These are phyloP conservation scores for Polygonum maritimum DNA, from an alignment of 148 eudicot species.

Conservation along the genomic window DNA sequence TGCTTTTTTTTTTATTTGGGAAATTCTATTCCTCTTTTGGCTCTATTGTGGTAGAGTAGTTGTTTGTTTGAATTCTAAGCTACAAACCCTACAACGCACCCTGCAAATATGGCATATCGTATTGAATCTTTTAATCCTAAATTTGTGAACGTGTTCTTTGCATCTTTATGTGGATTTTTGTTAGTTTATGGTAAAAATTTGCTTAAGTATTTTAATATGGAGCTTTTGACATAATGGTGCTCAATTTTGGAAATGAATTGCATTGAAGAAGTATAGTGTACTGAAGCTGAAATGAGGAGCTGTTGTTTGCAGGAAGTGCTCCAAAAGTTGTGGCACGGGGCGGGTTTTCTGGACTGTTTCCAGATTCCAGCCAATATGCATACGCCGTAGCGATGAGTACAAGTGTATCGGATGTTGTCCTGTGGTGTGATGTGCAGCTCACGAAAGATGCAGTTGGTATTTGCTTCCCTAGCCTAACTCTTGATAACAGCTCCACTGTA, in stretches of 20 bases:
- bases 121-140: background rate
- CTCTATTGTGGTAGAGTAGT: background rate
- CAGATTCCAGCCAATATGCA: slow-evolving; percentile 55
- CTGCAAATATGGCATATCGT: background rate
- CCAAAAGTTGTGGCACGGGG: slow-evolving; percentile 71
- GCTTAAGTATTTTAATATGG: background rate
- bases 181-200: background rate
- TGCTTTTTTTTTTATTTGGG: background rate
- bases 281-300: background rate
- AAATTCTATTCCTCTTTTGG: background rate
- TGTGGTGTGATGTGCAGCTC: slow-evolving; percentile 93
- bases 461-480: slow-evolving; percentile 58
- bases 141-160: background rate
- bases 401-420: slow-evolving; percentile 30
- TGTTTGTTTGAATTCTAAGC: background rate
- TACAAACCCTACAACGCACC: background rate
- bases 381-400: slow-evolving; percentile 28
- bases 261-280: background rate
- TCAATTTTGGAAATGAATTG: background rate
- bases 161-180: background rate
- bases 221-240: background rate
- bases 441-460: slow-evolving; percentile 59
- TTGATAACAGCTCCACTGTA: slow-evolving; percentile 45
- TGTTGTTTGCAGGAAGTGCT: slow-evolving; percentile 37
- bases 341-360: slow-evolving; percentile 71